Evolutionary conservation across 345 rosid genomes (phyloP).

Genomic region (Nephelium lappaceum): DNA sequence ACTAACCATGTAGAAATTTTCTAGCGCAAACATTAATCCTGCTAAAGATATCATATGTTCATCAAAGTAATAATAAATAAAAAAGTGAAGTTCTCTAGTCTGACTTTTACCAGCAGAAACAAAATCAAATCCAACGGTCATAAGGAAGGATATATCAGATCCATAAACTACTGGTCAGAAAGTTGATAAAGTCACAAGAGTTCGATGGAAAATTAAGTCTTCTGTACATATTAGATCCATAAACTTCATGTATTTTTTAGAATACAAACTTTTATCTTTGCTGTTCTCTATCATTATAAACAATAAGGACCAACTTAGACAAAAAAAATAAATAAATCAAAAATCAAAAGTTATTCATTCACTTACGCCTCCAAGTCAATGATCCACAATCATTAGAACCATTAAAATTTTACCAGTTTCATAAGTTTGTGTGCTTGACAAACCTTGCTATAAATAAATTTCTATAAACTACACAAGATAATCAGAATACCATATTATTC

Average conservation of each 20-base stretch:
- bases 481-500: neutral
- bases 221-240: neutral
- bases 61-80: neutral
- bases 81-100: constrained; percentile 1
- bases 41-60: neutral
- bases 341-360: neutral
- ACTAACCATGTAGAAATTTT: neutral
- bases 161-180: neutral
- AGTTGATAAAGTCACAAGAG: constrained; percentile 2
- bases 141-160: neutral
- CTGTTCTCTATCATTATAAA: neutral
- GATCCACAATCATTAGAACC: neutral
- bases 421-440: neutral
- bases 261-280: neutral
- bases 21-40: neutral
- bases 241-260: neutral
- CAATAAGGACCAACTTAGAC: neutral
- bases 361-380: neutral
- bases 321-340: too few relatives aligned
- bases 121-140: constrained; percentile 4
- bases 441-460: neutral
- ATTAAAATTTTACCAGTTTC: neutral
- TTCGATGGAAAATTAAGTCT: neutral
- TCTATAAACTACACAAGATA: neutral
- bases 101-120: neutral